Base-by-base conservation (phyloP, 2,329 filamentous ascomycete species). In the Fusarium sulawesiense region DNA sequence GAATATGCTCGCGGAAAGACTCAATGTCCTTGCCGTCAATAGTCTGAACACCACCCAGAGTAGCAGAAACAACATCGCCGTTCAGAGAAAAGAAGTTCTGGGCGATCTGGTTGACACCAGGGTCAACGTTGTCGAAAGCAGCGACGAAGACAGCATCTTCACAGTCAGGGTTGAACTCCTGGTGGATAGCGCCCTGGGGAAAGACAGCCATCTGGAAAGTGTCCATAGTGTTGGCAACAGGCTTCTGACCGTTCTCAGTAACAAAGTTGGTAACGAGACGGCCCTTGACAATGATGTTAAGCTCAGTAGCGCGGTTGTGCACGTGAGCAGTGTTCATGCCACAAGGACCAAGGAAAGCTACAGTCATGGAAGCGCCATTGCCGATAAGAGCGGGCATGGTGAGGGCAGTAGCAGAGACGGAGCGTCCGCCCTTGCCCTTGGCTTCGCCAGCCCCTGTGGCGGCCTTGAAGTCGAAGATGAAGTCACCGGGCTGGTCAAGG, bases 81-180 rank as follows among this genome's bases (percentile, higher is more conserved):
- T 57, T 49, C 0, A 64, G 61, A 1, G 60, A 9, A 0, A 64
- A 64, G 60, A 64, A 64, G 16, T 64, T 64, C 12, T 86, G 83
- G 10, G 84, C 82, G 34, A 83, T 75, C 62, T 83, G 81, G 55
- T 80, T 79, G 6, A 83, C 79, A 34, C 84, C 84, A 5, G 83
- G 82, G 65, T 86, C 84, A 54, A 81, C 78, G 18, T 75, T 76
- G 57, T 80, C 80, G 73, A 86, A 86, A 6, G 78, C 80, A 8
- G 84, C 84, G 8, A 86, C 81, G 69, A 86, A 86, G 9, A 83
- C 79, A 21, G 84, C 79, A 20, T 81, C 78, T 42, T 80, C 78
- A 72, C 85, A 86, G 60, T 83, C 80, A 4, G 84, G 84, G 75
- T 87, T 87, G 75, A 83, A 86, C 66, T 86, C 82, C 4, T 82